A percentile compares a stretch with the other conserved stretches of the same genome.
Evolutionary conservation across 2,329 filamentous ascomycete species (phyloP).

Genomic region (Paecilomyces fulvus): DNA sequence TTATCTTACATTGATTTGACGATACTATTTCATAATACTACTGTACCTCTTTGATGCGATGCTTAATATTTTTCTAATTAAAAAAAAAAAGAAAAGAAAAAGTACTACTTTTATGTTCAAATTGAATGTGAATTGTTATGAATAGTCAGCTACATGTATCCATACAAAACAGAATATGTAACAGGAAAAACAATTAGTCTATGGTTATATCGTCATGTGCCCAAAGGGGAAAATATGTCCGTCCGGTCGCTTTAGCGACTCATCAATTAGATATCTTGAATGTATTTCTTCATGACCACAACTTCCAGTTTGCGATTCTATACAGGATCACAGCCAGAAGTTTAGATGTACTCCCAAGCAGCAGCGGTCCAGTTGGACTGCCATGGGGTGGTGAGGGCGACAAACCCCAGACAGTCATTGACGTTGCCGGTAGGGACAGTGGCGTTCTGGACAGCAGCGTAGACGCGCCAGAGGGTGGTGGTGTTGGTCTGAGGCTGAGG

Average conservation of each 20-base stretch:
- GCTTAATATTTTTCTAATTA: too few species aligned
- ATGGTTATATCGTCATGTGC: too few species aligned
- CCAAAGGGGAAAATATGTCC: background rate
- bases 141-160: background rate
- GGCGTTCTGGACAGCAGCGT: slow-evolving; percentile 31
- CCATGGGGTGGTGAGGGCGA: slow-evolving; percentile 23
- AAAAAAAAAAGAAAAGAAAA: too few species aligned
- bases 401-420: slow-evolving; percentile 31
- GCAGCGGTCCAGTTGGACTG: slow-evolving; percentile 12
- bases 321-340: background rate
- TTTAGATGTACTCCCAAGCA: slow-evolving; percentile 36
- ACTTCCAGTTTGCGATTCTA: too few species aligned
- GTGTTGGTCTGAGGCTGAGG: slow-evolving; percentile 16
- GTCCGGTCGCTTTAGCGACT: background rate
- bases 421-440: slow-evolving; percentile 32
- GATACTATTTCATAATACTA: background rate
- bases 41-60: too few species aligned
- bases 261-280: background rate
- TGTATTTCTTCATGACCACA: background rate
- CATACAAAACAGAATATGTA: background rate
- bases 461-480: slow-evolving; percentile 32
- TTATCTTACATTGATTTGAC: background rate
- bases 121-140: background rate
- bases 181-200: too few species aligned
- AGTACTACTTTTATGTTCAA: background rate